phyloP scores from a whole-genome alignment of 2,329 filamentous ascomycete species.

The Macrophomina pseudophaseolina region DNA sequence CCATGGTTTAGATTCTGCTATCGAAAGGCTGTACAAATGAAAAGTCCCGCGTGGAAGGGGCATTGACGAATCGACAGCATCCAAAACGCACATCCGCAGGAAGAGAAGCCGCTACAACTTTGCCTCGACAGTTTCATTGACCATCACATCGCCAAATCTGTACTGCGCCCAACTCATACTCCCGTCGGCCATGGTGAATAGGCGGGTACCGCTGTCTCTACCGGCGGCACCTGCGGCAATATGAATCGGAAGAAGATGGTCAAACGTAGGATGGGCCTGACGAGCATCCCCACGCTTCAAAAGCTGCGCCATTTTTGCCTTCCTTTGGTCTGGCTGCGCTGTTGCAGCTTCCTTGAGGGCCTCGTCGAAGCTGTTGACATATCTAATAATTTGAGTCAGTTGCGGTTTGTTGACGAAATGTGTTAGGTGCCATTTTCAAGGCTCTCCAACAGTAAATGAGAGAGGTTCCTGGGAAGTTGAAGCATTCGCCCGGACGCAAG shows the following conservation, averaged over 20 bases:
- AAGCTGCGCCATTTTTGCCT: conserved; percentile 42
- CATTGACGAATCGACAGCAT: neutral
- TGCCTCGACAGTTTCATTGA: conserved; percentile 10
- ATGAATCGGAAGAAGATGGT: conserved; percentile 66
- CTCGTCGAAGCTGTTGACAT: conserved; percentile 38
- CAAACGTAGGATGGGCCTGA: conserved; percentile 67
- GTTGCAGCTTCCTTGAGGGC: conserved; percentile 35
- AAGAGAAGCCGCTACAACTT: conserved; percentile 1
- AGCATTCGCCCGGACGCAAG: no score
- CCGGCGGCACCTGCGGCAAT: conserved; percentile 61
- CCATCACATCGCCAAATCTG: conserved; percentile 50
- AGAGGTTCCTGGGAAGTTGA: no score
- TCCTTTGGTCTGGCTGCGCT: conserved; percentile 34
- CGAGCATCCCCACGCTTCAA: conserved; percentile 56
- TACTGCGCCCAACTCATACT: conserved; percentile 63
- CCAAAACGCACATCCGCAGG: neutral
- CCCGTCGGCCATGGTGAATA: conserved; percentile 57
- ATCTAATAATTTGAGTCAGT: conserved; percentile 28
- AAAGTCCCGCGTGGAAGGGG: neutral
- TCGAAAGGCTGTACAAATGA: conserved; percentile 16
- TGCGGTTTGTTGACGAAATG: no score
- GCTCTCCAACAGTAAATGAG: no score
- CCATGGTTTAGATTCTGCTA: conserved; percentile 1
- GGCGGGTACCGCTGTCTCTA: conserved; percentile 50
- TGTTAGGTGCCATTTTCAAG: no score